phyloP scores from a whole-genome alignment of 148 eudicot species.

The Diospyros kaki region DNA sequence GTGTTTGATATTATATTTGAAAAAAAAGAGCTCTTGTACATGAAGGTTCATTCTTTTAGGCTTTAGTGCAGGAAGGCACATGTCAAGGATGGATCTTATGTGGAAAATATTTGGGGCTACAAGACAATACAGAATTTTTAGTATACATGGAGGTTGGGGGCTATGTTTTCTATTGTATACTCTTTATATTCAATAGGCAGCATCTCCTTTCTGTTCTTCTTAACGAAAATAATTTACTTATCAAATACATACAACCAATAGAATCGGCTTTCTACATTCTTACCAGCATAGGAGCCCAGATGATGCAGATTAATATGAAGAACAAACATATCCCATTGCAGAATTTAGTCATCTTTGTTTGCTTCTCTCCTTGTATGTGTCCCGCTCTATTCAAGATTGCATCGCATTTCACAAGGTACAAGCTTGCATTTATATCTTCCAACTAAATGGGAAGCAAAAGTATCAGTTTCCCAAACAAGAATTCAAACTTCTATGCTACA shows the following conservation, averaged over 20 bases:
- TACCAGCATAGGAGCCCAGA: slow-evolving; percentile 99
- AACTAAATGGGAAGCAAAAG: slow-evolving; percentile 36
- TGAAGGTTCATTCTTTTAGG: neutral
- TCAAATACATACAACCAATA: neutral
- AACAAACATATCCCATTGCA: slow-evolving; percentile 96
- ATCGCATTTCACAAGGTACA: slow-evolving; percentile 98
- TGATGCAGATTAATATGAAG: slow-evolving; percentile 81
- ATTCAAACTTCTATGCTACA: slow-evolving; percentile 5
- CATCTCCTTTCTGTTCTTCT: neutral
- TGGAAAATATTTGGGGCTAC: neutral
- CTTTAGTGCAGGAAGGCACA: neutral
- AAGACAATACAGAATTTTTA: neutral
- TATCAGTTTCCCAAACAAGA: slow-evolving; percentile 20
- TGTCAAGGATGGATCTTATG: neutral
- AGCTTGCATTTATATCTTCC: slow-evolving; percentile 99
- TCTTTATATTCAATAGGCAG: neutral
- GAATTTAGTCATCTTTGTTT: slow-evolving; percentile 78
- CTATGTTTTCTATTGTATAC: neutral
- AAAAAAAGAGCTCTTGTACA: neutral
- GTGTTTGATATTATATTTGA: neutral
- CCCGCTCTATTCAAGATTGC: slow-evolving; percentile 69
- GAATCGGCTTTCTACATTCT: slow-evolving; percentile 21
- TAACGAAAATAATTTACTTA: neutral
- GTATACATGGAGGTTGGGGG: neutral
- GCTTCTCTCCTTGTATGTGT: slow-evolving; percentile 91